These are phyloP conservation scores for Sporodiniella umbellata DNA, from an alignment of 371 early-diverging fungal species.

Conservation along the genomic window DNA sequence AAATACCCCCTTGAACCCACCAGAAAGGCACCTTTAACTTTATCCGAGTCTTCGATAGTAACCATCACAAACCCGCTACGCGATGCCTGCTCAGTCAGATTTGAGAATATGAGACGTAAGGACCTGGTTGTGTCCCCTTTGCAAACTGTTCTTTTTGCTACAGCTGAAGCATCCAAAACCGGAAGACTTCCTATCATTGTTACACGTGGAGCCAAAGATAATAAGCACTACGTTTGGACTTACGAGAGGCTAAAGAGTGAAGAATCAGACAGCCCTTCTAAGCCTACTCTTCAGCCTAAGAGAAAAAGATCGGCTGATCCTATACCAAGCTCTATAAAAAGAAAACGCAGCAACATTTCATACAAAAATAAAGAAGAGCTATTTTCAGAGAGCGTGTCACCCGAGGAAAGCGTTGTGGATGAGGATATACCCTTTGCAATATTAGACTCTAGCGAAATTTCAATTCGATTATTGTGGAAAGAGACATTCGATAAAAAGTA, in stretches of 20 bases:
- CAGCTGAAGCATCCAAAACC: constrained; percentile 1
- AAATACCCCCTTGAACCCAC: not conserved
- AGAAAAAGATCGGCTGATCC: not conserved
- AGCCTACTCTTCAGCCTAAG: not conserved
- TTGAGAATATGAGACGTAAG: not conserved
- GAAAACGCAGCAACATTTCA: not conserved
- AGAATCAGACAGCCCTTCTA: not conserved
- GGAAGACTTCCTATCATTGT: constrained; percentile 13
- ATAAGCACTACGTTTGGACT: constrained; percentile 15
- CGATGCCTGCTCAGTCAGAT: constrained; percentile 11
- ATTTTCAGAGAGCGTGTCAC: not conserved
- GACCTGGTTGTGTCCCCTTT: not conserved
- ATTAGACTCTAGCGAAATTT: constrained; percentile 19
- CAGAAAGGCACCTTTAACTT: not conserved
- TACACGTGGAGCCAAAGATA: constrained; percentile 12
- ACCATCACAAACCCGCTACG: constrained; percentile 14
- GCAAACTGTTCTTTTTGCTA: constrained; percentile 12
- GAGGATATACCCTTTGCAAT: constrained; percentile 10
- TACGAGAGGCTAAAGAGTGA: constrained; percentile 9
- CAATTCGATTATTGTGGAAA: constrained; percentile 30
- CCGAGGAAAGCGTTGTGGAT: constrained; percentile 5
- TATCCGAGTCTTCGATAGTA: constrained; percentile 5
- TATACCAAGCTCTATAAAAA: not conserved
- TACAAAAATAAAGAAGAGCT: constrained; percentile 5
- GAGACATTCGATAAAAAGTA: constrained; percentile 14